Evolutionary conservation across 2,329 filamentous ascomycete species (phyloP).

Genomic region (Aspergillus awamori): DNA sequence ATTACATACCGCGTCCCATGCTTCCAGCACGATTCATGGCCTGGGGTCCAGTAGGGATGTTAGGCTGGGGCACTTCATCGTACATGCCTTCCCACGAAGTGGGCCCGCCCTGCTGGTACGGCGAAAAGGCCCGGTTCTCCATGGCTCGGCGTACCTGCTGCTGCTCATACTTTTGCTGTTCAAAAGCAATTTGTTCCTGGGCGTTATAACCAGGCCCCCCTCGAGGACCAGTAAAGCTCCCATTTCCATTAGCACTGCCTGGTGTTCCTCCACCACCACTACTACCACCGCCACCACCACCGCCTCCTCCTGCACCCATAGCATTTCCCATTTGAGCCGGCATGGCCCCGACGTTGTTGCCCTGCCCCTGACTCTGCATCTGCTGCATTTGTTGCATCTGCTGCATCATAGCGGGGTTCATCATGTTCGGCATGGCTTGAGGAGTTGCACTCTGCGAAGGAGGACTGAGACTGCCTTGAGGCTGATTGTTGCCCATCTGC

Average conservation of each 20-base stretch:
- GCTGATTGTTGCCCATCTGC: conserved; percentile 53
- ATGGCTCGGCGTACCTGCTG: conserved; percentile 62
- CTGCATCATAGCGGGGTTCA: conserved; percentile 75
- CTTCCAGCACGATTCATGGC: conserved; percentile 49
- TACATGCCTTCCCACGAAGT: conserved; percentile 98
- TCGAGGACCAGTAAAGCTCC: conserved; percentile 48
- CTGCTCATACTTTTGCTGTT: conserved; percentile 77
- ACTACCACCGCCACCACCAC: conserved; percentile 14
- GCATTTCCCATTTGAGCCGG: conserved; percentile 34
- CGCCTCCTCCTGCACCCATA: conserved; percentile 11
- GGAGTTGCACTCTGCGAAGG: conserved; percentile 54
- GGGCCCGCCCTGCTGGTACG: conserved; percentile 62
- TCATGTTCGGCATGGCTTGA: conserved; percentile 57
- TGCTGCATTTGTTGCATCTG: conserved; percentile 71
- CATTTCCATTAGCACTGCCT: conserved; percentile 31
- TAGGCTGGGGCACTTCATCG: conserved; percentile 87
- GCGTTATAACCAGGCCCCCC: conserved; percentile 64
- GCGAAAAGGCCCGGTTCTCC: conserved; percentile 44
- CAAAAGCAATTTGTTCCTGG: conserved; percentile 73
- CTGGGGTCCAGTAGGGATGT: conserved; percentile 59
- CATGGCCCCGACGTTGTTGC: conserved; percentile 35
- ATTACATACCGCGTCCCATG: conserved; percentile 44
- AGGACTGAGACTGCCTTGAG: conserved; percentile 40
- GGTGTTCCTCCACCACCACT: conserved; percentile 19
- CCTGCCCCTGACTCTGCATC: conserved; percentile 50